Base-by-base conservation (phyloP, 2,329 filamentous ascomycete genomes). In the Kalmusia sp. region DNA sequence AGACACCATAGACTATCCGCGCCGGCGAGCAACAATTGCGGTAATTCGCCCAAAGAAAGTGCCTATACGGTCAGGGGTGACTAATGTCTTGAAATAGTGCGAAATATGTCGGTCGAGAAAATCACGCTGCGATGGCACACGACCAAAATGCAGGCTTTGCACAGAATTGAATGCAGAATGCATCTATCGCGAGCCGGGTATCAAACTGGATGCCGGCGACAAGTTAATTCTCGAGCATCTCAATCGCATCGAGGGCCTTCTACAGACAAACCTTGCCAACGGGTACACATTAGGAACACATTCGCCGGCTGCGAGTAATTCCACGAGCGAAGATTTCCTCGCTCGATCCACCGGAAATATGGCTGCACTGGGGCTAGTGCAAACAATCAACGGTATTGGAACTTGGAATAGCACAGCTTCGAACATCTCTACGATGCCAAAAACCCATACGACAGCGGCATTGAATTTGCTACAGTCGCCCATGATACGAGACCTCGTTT, bases 351-450 rank as follows among this genome's bases (percentile, higher is more conserved):
- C 68, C 56, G 71, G 70, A 49, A 68, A 71, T 48, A 68, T 73
- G 54, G 59, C 70, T 49, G 67, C 65, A 51, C 59, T 72, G 47
- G 71, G 70, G 25, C 68, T 77, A 59, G 65, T 76, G 14, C 75
- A 76, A 49, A 64, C 76, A 55, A 68, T 76, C 52, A 77, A 77
- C 52, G 89, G 89, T 4, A 81, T 92, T 58, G 89, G 88, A 5
- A 90, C 89, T 3, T 92, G 89, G 89, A 84, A 81, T 19, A 84
- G 80, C 50, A 80, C 68, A 68, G 81, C 64, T 66, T 80, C 57
- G 64, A 93, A 91, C 71, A 92, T 93, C 59, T 92, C 90, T 2
- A 91, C 89, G 22, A 93, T 93, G 90, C 91, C 91, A 19, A 93
- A 92, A 73, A 82, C 89, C 14, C 91, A 93, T 72, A 93, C 90